Evolutionary conservation across 768 basidiomycete species (phyloP), one percentile per base, ranked within the genome.

Genomic region (Lactarius deliciosus): DNA sequence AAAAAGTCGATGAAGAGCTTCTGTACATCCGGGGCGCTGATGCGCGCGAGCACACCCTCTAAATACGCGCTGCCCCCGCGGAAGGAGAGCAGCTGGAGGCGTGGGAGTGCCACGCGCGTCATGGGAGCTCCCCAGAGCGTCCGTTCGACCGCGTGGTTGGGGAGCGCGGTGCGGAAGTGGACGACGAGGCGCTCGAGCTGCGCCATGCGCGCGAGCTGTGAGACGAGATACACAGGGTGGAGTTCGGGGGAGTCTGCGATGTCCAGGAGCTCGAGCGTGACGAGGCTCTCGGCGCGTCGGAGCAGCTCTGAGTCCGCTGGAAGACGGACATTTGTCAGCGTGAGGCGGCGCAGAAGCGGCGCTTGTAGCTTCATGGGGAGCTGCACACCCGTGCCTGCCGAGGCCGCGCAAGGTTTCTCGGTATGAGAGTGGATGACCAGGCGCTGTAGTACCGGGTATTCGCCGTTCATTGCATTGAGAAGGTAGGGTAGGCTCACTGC

Each of bases 1-100:
- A 64, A 64, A 22, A 64, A 57, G 22, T 57, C 57, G 43, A 64
- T 2, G 56, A 57, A 57, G 32, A 64, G 22, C 8, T 32, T 57
- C 9, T 22, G 40, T 3, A 64, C 43, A 16, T 2, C 0, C 6
- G 63, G 63, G 1, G 57, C 25, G 32, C n/a, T 16, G 32, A 64
- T 28, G 16, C n/a, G 45, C 2, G 56, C n/a, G 6, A 64, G 32
- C 18, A 57, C 11, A 43, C 15, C 28, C 34, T 64, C 56, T 13
- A 64, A 25, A 5, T 57, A 64, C 3, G 56, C 34, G 45, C 63
- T 64, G 55, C 34, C 22, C 9, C 63, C 56, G 18, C 63, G 55
- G 43, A 57, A 64, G 32, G 41, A 34, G 56, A 64, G 34, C 1
- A 63, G 28, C 15, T n/a, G 30, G 9, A 63, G 18, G n/a, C 11